Evolutionary conservation across 2,329 filamentous ascomycete genomes (phyloP), one percentile per base, ranked within the genome.

Genomic region (Phyllosticta citrichinensis): DNA sequence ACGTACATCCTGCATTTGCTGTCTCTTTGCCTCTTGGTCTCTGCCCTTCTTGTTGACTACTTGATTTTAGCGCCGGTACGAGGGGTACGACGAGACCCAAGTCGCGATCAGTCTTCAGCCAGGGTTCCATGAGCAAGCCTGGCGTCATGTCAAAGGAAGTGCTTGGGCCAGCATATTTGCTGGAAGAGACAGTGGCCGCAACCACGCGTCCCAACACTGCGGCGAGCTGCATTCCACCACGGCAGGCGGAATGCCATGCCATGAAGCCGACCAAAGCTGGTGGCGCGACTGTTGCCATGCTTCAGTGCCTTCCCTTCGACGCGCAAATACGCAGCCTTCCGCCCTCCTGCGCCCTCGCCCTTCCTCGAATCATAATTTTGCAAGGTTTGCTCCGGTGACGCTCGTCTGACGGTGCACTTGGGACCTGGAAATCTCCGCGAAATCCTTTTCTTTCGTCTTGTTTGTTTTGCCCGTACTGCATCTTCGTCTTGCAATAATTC

Each of bases 281-380:
- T 47, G 17, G 6, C 14, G 40, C 17, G 14, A n/a, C 40, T 17
- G 19, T n/a, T 47, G 8, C 6, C 6, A 47, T 47, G 40, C 40
- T n/a, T n/a, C 17, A 14, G 6, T 19, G 17, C 6, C 14, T 17
- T 47, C 40, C 40, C 40, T n/a, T 17, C 5, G 6, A 19, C n/a
- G 40, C 40, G 14, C 55, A 27, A 47, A 56, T 47, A 61, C 52
- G 55, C 47, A 61, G 40, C 47, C 47, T 61, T 54, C 50, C 59
- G 55, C 47, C 40, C 27, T 55, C 35, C 56, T 33, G 17, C 6
- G 14, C 40, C 59, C 55, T 61, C 54, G 40, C 54, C 55, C 47
- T 56, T 61, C 22, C 27, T 47, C 54, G 53, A 54, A 61, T 57
- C 51, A 56, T 57, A 52, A 61, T 57, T 30, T 30, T 30, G 27